Evolutionary conservation across 1,139 yeast genomes (phyloP), one percentile per base, ranked within the genome.

Genomic region (Saccharomyces hybrid): DNA sequence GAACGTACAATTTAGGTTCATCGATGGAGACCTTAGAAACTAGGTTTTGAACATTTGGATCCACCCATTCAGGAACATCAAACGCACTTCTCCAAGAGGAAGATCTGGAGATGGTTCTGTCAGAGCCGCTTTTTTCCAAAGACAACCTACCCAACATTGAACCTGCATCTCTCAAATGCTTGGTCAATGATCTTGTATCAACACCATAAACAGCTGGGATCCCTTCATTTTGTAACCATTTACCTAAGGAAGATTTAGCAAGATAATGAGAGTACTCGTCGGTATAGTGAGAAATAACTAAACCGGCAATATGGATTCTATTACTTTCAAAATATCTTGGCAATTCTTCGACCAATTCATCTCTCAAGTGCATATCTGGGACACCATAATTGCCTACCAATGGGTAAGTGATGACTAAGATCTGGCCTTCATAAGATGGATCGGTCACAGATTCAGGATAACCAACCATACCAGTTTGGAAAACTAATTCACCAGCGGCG

Each of bases 401-500:
- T 28, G 99, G 99, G 73, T 84, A 91, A 56, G 99, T 95, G 73
- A 95, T 87, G 59, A 93, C 98, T 72, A 95, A 81, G 68, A 95
- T 91, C 76, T 95, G 99, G 61, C 99, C 99, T 70, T 88, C 95
- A 73, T 95, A 95, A 52, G 99, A 93, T 60, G 99, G 99, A 75
- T 95, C 99, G 52, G 99, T 91, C 71, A 95, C 82, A 58, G 98
- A 86, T 75, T 95, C 99, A 50, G 99, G 99, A 73, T 95, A 95
- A 61, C 99, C 99, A 65, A 93, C 99, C 99, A 95, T 95, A 78
- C 99, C 99, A 61, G 99, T 95, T 76, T 93, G 99, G 82, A 95
- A 95, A 61, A 95, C 99, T 69, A 93, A 82, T 77, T 95, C 99
- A 79, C 99, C 99, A 57, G 99, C 96, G 56, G 85, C 83, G 14